Percentiles rank a stretch among this genome's conserved stretches.
Conservation (phyloP, 306 rosid genomes). For the Hippophae gyantsensis region DNA sequence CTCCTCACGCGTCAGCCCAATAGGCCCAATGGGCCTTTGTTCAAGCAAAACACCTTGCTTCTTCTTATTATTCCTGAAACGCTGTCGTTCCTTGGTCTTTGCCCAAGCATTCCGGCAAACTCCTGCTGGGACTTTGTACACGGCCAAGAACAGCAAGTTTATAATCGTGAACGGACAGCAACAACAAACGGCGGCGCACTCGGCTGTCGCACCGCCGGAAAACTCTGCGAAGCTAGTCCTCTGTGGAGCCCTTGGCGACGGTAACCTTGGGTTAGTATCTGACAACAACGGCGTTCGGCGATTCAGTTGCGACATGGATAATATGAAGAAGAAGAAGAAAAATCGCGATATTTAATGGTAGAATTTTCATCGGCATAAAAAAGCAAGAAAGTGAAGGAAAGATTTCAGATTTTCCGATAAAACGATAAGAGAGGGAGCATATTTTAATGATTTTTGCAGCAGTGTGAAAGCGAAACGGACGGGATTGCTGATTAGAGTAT, state of each 20-base stretch:
- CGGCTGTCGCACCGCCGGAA: conserved; percentile 61
- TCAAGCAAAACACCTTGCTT: conserved; percentile 10
- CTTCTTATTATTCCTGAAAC: conserved; percentile 2
- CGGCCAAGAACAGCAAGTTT: conserved; percentile 34
- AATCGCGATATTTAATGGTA: too few relatives aligned
- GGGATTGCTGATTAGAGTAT: too few relatives aligned
- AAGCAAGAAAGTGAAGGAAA: too few relatives aligned
- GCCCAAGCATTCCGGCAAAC: conserved; percentile 42
- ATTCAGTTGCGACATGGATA: too few relatives aligned
- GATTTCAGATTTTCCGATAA: too few relatives aligned
- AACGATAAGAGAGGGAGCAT: too few relatives aligned
- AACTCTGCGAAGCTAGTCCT: conserved; percentile 26
- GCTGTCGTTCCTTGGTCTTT: conserved; percentile 12
- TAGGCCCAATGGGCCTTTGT: neutral
- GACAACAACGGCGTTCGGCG: too few relatives aligned
- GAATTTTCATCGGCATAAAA: too few relatives aligned
- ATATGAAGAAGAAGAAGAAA: too few relatives aligned
- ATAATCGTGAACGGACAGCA: conserved; percentile 62
- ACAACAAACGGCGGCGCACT: conserved; percentile 70
- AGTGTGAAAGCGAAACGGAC: too few relatives aligned
- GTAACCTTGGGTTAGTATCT: too few relatives aligned
- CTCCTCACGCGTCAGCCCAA: neutral
- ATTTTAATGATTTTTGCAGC: too few relatives aligned
- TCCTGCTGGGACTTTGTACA: conserved; percentile 45
- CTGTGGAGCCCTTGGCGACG: conserved; percentile 11